These are phyloP conservation scores for Eucalyptus albens DNA, from an alignment of 345 rosid genomes.

Conservation along the genomic window DNA sequence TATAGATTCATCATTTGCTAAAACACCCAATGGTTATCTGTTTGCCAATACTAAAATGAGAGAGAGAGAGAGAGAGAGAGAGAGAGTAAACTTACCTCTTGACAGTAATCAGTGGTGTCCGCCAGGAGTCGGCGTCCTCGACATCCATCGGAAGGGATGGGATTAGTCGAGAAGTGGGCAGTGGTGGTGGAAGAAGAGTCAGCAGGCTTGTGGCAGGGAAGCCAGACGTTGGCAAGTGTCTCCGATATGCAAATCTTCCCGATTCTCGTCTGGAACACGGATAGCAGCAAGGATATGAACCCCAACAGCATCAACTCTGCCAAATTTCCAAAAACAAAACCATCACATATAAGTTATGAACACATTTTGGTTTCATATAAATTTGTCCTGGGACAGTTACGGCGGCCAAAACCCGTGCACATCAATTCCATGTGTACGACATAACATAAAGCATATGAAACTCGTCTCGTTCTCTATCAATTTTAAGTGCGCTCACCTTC, in stretches of 20 bases:
- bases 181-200: too few relatives aligned
- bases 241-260: too few relatives aligned
- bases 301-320: too few relatives aligned
- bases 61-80: not conserved
- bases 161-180: conserved; percentile 23
- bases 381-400: accelerated
- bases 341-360: too few relatives aligned
- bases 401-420: accelerated
- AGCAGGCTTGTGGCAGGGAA: too few relatives aligned
- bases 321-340: too few relatives aligned
- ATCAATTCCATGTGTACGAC: too few relatives aligned
- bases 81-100: conserved; percentile 1
- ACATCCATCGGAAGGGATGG: not conserved
- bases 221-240: too few relatives aligned
- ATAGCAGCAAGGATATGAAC: too few relatives aligned
- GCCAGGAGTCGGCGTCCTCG: conserved; percentile 43
- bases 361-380: too few relatives aligned
- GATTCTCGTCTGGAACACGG: too few relatives aligned
- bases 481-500: conserved; percentile 33
- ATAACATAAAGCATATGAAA: not conserved
- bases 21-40: not conserved
- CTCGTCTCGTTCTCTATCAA: not conserved
- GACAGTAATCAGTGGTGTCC: conserved; percentile 12
- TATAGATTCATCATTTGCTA: not conserved
- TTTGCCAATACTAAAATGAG: not conserved